Evolutionary conservation across 1,284 basidiomycete genomes (phyloP), one percentile per base, ranked within the genome.

Genomic region (Pholiota adiposa): DNA sequence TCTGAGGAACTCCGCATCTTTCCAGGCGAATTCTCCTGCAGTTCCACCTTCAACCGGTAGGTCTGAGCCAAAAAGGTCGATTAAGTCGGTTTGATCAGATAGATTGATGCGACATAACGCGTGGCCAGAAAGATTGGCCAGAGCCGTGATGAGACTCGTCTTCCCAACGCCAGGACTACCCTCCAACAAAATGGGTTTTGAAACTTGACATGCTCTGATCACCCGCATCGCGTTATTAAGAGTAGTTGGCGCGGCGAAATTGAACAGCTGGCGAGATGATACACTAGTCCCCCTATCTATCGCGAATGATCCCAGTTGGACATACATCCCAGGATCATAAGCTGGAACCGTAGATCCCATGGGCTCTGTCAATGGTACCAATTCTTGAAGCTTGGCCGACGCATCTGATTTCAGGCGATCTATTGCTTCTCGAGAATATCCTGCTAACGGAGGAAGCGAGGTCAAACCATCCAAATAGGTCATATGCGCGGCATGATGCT

Each of bases 101-200:
- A 99, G 78, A 76, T 99, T 99, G 83, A 99, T 97, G n/a, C 98
- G 90, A 70, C 90, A 94, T 14, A 99, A 82, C 29, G 83, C 76
- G 69, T 95, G 87, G 12, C 94, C 93, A 19, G 91, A 83, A 7
- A 92, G 78, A 60, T 88, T 88, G 18, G 96, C 95, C 2, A 99
- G 80, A 3, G 97, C 96, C 14, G 89, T 84, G 58, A 99, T 83
- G 4, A 99, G 83, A 72, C 94, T 97, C 0, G 98, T 99, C 79
- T 99, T 99, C 4, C 98, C 97, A n/a, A 99, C 97, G 2, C 97
- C 97, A 4, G 98, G 98, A 72, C 95, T 98, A 1, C 97, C 97
- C 73, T 99, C 97, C 2, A 99, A 83, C 29, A 99, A 82, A 55
- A 99, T 93, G 0, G 97, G 94, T 74, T 98, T 99, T 6, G 80